Base-by-base conservation (phyloP, 345 rosid species). In the Cardamine resedifolia region DNA sequence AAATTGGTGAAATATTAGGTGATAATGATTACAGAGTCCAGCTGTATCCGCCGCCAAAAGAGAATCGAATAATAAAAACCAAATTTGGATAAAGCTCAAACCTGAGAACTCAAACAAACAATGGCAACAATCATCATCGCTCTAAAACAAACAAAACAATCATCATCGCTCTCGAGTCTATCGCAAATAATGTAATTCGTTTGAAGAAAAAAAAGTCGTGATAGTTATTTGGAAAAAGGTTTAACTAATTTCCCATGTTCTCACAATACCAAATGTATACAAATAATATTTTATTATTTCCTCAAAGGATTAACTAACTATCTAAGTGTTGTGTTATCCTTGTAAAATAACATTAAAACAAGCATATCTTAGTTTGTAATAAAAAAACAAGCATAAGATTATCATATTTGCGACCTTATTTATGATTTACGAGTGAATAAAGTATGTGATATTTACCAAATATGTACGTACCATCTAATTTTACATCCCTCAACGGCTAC, bases 1-100 rank as follows among this genome's bases (percentile, higher is more conserved):
- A n/a, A n/a, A n/a, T n/a, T n/a, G n/a, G n/a, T n/a, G n/a, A n/a
- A n/a, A 66, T 73, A 66, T 73, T 49, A 58, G 77, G 72, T 74
- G 43, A 57, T 49, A 48, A 48, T 49, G 55, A 66, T 58, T 38
- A 58, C 52, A 49, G 2, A 66, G 7, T 58, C 52, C 66, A 74
- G 77, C 72, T 74, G 67, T 74, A 58, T 41, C 67, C 7, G 72
- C 72, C 53, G 61, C 78, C 72, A 74, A 66, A 74, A 58, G 61
- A 48, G 66, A 56, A 44, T 73, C 66, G 41, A 47, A 48, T 64
- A 7, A 7, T 1, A 9, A 34, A 24, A 33, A 52, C 11, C 10
- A 12, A 23, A 10, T 28, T 26, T 38, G 60, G 72, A 66, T 74
- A 74, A 74, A 58, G 72, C 36, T 66, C 71, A 31, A 50, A 15